Evolutionary conservation across 495 filamentous ascomycete genomes (phyloP).

Genomic region (Podospora pseudocomata): DNA sequence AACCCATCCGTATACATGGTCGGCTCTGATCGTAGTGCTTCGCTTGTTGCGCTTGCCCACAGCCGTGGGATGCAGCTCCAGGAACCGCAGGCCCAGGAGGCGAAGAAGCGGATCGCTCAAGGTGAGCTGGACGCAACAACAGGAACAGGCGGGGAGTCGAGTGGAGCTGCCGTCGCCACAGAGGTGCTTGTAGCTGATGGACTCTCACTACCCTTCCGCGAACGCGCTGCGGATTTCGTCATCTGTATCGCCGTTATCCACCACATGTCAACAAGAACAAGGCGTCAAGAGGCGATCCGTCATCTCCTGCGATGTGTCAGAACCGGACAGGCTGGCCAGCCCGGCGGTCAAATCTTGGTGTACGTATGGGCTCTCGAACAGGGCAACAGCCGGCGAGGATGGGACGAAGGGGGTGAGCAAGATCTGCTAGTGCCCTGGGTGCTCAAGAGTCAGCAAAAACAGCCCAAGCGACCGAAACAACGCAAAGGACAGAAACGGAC

Average conservation of each 20-base stretch:
- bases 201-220: constrained; percentile 65
- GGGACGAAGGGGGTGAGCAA: constrained; percentile 81
- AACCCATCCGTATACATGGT: constrained; percentile 78
- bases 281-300: constrained; percentile 69
- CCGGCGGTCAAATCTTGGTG: constrained; percentile 65
- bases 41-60: constrained; percentile 70
- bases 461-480: constrained; percentile 15
- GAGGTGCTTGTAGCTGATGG: constrained; percentile 67
- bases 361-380: constrained; percentile 99
- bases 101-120: constrained; percentile 1
- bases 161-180: constrained; percentile 21
- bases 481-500: constrained; percentile 12
- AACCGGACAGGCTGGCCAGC: constrained; percentile 34
- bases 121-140: constrained; percentile 7
- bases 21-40: constrained; percentile 80
- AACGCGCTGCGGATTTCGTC: constrained; percentile 76
- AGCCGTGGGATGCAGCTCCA: constrained; percentile 54
- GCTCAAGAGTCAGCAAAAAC: constrained; percentile 43
- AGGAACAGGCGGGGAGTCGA: constrained; percentile 14
- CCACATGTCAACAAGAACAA: constrained; percentile 78
- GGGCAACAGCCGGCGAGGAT: constrained; percentile 80
- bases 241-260: constrained; percentile 95
- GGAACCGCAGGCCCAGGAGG: constrained; percentile 8
- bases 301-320: constrained; percentile 65
- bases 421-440: constrained; percentile 98